Evolutionary conservation across 2,329 filamentous ascomycete species (phyloP), one percentile per base, ranked within the genome.

Genomic region (Trichoderma aggressivum): DNA sequence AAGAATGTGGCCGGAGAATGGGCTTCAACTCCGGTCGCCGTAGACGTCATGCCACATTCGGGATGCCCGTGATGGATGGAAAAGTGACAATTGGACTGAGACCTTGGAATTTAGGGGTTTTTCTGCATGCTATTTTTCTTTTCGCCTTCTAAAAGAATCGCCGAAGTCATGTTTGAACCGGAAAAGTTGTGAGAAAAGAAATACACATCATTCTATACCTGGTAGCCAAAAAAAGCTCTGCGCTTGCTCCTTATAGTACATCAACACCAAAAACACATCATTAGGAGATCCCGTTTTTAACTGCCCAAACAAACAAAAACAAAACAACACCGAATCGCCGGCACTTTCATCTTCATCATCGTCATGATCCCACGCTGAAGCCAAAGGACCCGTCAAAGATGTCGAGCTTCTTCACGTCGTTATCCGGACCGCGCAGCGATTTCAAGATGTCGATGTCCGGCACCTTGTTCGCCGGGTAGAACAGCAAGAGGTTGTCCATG

Each of bases 401-500:
- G 70, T 88, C 86, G n/a, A 85, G 79, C 72, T 84, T 83, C 71
- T 82, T 82, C 12, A 82, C 75, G 34, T 82, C 81, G 12, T 78
- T 80, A 34, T 82, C 82, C n/a, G 63, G 63, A 12, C 82, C 82
- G 18, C 88, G 83, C 80, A 90, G 86, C 5, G 84, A 85, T 72
- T 85, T 83, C n/a, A 91, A 77, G 62, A 86, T 82, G 28, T 86
- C 86, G 56, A 90, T 79, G 2, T 84, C 77, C 4, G 89, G 89
- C 1, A 90, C 89, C 70, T 86, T 84, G 73, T 85, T 84, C 1
- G 82, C 77, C 0, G 81, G 81, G 75, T 97, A 98, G 79, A 90
- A 94, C n/a, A 85, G 84, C 47, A 98, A 82, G n/a, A 98, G 84
- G 69, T 86, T 87, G 70, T 92, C 90, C 92, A 98, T 97, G 76